Percentiles rank a stretch among this genome's conserved stretches.
phyloP scores from a whole-genome alignment of 163 green algal genomes.

The Prototheca cutis region DNA sequence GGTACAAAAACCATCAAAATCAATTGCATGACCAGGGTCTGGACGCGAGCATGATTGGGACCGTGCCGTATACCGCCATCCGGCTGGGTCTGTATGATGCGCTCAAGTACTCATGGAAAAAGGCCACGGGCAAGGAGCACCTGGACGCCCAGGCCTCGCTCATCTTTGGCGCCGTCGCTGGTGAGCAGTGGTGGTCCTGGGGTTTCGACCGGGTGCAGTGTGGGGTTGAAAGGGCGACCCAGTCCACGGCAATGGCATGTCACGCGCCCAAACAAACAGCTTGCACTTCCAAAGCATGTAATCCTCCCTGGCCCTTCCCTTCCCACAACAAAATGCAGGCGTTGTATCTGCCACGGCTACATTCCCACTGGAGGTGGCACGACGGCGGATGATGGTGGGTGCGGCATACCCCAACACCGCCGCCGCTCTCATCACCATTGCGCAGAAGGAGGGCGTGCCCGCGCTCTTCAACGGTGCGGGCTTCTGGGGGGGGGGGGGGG shows the following conservation, averaged over 20 bases:
- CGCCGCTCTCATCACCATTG: constrained; percentile 8
- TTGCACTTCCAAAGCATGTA: too few species aligned
- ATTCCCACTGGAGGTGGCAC: constrained; percentile 36
- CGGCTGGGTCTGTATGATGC: constrained; percentile 32
- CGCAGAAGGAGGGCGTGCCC: background rate
- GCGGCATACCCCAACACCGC: constrained; percentile 9
- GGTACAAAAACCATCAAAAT: too few species aligned
- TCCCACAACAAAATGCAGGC: too few species aligned
- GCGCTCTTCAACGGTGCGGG: constrained; percentile 18
- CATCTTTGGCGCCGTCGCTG: constrained; percentile 12
- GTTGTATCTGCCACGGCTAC: constrained; percentile 24
- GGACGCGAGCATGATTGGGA: constrained; percentile 28
- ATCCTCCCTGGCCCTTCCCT: too few species aligned
- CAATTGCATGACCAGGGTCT: too few species aligned
- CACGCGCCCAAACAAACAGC: too few species aligned
- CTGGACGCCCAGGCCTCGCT: constrained; percentile 12
- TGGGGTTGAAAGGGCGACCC: too few species aligned
- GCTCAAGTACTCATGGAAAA: constrained; percentile 17
- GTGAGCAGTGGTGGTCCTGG: background rate
- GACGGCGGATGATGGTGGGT: constrained; percentile 30
- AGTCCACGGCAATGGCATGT: too few species aligned
- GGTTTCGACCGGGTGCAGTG: background rate
- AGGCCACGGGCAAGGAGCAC: constrained; percentile 6
- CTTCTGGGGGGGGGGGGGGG: background rate
- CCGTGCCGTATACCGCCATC: constrained; percentile 33